These are phyloP conservation scores for Acanthamoeba lenticulata DNA, from an alignment of 208 protist species.

Conservation along the genomic window DNA sequence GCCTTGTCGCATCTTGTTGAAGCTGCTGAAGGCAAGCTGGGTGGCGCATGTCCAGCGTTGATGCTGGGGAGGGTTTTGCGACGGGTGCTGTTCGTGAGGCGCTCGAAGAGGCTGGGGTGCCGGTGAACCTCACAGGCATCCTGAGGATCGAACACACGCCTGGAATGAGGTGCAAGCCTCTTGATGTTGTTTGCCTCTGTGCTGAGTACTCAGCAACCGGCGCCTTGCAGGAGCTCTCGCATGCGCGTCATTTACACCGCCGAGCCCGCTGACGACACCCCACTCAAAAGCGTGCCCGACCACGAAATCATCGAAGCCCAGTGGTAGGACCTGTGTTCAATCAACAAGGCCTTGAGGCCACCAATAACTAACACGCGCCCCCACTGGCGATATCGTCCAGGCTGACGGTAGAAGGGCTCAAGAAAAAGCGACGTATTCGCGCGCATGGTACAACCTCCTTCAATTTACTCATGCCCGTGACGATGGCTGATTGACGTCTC, in stretches of 20 bases:
- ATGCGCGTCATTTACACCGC: constrained; percentile 33
- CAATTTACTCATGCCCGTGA: too few relatives aligned
- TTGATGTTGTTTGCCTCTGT: too few relatives aligned
- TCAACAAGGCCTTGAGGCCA: too few relatives aligned
- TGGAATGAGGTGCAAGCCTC: constrained; percentile 6
- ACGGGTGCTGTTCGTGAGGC: background rate
- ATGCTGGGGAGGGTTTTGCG: constrained; percentile 34
- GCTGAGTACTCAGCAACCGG: background rate
- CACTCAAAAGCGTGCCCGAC: constrained; percentile 31
- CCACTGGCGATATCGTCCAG: too few relatives aligned
- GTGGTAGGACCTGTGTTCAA: background rate
- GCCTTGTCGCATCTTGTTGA: background rate
- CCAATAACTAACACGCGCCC: background rate
- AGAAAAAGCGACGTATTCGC: background rate
- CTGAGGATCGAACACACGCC: constrained; percentile 9
- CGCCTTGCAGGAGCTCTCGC: background rate
- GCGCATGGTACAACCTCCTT: background rate
- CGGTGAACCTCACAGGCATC: constrained; percentile 8
- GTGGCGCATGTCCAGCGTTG: background rate
- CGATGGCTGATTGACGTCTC: background rate
- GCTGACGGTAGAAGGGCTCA: background rate
- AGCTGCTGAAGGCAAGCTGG: background rate
- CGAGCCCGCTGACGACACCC: background rate
- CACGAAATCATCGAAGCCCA: constrained; percentile 48
- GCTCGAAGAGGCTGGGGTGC: constrained; percentile 32